Base-by-base conservation (phyloP, 345 rosid genomes). In the Rhodamnia rubescens region DNA sequence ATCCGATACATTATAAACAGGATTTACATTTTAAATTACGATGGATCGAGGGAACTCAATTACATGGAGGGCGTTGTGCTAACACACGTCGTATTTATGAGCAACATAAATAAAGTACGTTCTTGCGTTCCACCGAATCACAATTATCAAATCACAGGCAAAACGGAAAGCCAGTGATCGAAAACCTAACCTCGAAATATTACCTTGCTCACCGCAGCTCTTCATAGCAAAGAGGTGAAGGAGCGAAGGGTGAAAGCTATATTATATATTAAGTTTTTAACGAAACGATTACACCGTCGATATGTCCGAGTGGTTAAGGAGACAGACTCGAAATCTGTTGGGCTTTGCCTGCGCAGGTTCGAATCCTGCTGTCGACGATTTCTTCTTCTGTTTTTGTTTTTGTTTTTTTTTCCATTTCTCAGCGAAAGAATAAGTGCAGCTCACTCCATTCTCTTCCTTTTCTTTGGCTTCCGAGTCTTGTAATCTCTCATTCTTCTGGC, bases 311-410 rank as follows among this genome's bases (percentile, higher is more conserved):
- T 96, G 98, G 98, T 95, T 93, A 95, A 97, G 98, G 98, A 96
- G 98, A 95, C 94, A 94, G 98, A 96, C 95, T 96, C 98, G 98
- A 97, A 97, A 93, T 96, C 98, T 94, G 95, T 94, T 97, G 98
- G 99, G 98, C 98, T 89, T 1, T 93, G 98, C 98, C 98, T 92
- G 99, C 98, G 98, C 98, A 95, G 99, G 98, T 96, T 95, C 98
- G 98, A 97, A 96, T 97, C 98, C 99, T 96, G 96, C 98, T 96
- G 95, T 93, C 94, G 98, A 96, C 98, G 99, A 8, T 8, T 29
- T 1, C 5, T 16, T 3, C 0, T 15, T 29, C 7, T 29, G 1
- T 54, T 1, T 9, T 8, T 8, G 8, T 55, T 53, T 5, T 52
- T 12, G 42, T 9, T 2, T 5, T 52, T 14, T 4, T 10, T 2